Conservation (phyloP, 441 rosid species). For the Dalechampia spathulata region DNA sequence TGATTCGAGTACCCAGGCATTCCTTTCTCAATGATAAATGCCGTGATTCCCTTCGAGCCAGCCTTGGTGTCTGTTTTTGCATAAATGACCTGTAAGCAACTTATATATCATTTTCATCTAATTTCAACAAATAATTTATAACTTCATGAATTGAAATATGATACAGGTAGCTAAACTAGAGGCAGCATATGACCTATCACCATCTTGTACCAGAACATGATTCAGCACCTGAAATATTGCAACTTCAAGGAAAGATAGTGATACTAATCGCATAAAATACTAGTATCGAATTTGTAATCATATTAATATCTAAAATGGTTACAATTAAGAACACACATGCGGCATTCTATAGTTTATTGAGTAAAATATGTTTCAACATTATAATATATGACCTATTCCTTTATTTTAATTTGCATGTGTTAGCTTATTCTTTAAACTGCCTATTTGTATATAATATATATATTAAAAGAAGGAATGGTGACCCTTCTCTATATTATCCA, state of each 20-base stretch:
- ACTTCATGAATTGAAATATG: not conserved
- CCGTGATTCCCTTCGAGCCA: slow-evolving; percentile 92
- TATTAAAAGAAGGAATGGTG: not conserved
- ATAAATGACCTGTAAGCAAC: slow-evolving; percentile 59
- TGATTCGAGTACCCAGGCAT: slow-evolving; percentile 69
- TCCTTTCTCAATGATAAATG: slow-evolving; percentile 89
- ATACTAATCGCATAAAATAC: not conserved
- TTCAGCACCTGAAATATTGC: not conserved
- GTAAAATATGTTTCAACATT: no score
- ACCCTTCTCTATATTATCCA: not conserved
- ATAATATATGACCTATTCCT: not conserved
- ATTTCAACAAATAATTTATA: slow-evolving; percentile 4
- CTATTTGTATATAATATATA: not conserved
- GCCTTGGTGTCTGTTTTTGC: slow-evolving; percentile 73
- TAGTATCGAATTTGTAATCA: not conserved
- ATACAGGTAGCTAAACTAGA: not conserved
- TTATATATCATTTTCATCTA: slow-evolving; percentile 12
- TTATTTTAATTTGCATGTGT: not conserved
- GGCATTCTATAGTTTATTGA: no score
- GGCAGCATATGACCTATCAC: not conserved
- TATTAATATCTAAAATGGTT: not conserved
- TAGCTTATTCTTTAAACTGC: not conserved
- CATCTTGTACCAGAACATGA: not conserved
- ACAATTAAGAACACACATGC: not conserved
- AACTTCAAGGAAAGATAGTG: not conserved